Conservation (phyloP, 257 asterid genomes). For the Solanum sejunctum region DNA sequence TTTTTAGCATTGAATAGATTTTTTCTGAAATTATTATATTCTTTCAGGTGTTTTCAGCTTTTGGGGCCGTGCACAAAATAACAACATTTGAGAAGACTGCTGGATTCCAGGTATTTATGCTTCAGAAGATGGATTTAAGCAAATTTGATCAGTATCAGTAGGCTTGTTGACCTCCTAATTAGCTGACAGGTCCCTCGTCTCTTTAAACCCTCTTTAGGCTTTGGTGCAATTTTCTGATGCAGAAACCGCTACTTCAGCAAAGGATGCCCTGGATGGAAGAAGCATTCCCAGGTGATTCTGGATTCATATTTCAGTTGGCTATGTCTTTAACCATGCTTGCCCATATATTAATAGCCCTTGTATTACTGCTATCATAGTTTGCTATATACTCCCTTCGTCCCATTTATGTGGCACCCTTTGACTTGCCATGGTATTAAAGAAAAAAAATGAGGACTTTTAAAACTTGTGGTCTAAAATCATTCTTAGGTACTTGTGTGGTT, state of each 20-base stretch:
- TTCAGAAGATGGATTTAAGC: not conserved
- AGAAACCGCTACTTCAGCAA: slow-evolving; percentile 77
- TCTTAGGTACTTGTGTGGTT: too few relatives aligned
- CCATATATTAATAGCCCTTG: not conserved
- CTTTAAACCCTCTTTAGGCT: slow-evolving; percentile 33
- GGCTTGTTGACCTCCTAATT: not conserved
- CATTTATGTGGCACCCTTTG: too few relatives aligned
- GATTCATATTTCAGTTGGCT: slow-evolving; percentile 44
- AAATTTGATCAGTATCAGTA: not conserved
- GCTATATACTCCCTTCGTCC: not conserved
- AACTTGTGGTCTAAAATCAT: too few relatives aligned
- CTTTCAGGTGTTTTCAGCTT: slow-evolving; percentile 83
- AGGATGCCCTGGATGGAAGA: slow-evolving; percentile 95
- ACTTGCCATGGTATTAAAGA: too few relatives aligned
- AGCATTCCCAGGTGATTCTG: slow-evolving; percentile 93
- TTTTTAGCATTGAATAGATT: not conserved
- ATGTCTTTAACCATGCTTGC: not conserved
- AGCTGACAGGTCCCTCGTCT: not conserved
- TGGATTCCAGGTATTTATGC: slow-evolving; percentile 69
- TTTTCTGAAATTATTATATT: not conserved
- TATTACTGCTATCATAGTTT: not conserved
- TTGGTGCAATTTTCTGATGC: slow-evolving; percentile 87
- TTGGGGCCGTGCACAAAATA: slow-evolving; percentile 85
- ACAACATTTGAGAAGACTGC: slow-evolving; percentile 98
- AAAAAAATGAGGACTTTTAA: too few relatives aligned